Conservation (phyloP, 306 rosid genomes). For the Clitoria ternatea region DNA sequence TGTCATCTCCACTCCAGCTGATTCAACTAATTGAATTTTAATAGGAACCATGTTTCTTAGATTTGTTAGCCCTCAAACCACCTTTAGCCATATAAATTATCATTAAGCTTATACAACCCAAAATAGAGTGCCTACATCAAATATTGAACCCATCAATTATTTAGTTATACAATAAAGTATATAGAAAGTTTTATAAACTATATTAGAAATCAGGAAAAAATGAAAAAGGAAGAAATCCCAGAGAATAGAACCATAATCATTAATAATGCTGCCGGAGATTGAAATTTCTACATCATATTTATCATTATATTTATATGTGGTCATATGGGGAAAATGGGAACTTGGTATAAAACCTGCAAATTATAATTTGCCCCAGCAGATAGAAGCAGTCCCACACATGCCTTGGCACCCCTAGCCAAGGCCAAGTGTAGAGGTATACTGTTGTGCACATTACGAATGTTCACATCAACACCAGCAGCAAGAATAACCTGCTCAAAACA, state of each 20-base stretch:
- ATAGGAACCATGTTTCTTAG: constrained; percentile 2
- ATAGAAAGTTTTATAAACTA: background rate
- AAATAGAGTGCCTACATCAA: constrained; percentile 6
- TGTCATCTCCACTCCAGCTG: constrained; percentile 5
- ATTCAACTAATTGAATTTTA: background rate
- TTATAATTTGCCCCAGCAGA: constrained; percentile 86
- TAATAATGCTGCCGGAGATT: background rate
- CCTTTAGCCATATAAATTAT: background rate
- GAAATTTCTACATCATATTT: background rate
- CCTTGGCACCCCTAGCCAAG: constrained; percentile 94
- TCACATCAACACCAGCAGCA: constrained; percentile 87
- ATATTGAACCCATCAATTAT: background rate
- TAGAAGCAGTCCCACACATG: constrained; percentile 87
- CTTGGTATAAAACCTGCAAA: constrained; percentile 65
- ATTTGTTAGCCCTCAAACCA: background rate
- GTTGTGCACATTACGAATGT: constrained; percentile 85
- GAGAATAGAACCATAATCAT: background rate
- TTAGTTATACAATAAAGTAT: background rate
- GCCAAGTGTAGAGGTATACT: constrained; percentile 96
- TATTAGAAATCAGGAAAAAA: background rate
- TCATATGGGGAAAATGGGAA: constrained; percentile 2
- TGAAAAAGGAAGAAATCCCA: background rate
- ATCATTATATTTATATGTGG: background rate
- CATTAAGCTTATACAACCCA: background rate
- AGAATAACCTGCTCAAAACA: constrained; percentile 71